phyloP scores from a whole-genome alignment of 495 filamentous ascomycete species.

The Pseudoneurospora amorphoporcata region DNA sequence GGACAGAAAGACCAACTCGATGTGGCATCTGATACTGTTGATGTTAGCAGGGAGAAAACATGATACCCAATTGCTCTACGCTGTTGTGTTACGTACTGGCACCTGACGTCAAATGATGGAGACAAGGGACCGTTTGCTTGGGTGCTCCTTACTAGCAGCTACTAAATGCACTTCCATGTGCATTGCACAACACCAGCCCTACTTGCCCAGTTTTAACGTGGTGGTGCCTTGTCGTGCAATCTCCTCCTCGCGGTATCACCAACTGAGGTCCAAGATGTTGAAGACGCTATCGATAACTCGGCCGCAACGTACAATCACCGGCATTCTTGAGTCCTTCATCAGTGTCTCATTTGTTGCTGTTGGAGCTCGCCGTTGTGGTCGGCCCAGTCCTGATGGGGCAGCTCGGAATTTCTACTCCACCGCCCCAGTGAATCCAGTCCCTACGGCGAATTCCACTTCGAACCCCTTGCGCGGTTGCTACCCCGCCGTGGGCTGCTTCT shows the following conservation, averaged over 20 bases:
- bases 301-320: not conserved
- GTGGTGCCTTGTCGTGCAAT: not conserved
- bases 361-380: not conserved
- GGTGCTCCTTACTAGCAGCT: not conserved
- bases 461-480: not conserved
- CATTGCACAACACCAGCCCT: not conserved
- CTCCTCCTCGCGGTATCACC: not conserved
- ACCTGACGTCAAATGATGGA: not conserved
- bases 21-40: not conserved
- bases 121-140: not conserved
- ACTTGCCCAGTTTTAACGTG: not conserved
- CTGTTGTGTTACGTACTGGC: not conserved
- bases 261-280: constrained; percentile 8
- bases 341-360: not conserved
- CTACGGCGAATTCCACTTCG: not conserved
- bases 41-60: not conserved
- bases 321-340: not conserved
- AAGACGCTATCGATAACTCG: constrained; percentile 6
- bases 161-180: not conserved
- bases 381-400: not conserved
- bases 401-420: constrained; percentile 5
- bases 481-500: not conserved
- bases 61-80: not conserved
- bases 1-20: not conserved
- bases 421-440: constrained; percentile 4